Percentiles rank a stretch among this genome's conserved stretches.
Conservation (phyloP, 1,284 basidiomycete species). For the Sutorius eximius region DNA sequence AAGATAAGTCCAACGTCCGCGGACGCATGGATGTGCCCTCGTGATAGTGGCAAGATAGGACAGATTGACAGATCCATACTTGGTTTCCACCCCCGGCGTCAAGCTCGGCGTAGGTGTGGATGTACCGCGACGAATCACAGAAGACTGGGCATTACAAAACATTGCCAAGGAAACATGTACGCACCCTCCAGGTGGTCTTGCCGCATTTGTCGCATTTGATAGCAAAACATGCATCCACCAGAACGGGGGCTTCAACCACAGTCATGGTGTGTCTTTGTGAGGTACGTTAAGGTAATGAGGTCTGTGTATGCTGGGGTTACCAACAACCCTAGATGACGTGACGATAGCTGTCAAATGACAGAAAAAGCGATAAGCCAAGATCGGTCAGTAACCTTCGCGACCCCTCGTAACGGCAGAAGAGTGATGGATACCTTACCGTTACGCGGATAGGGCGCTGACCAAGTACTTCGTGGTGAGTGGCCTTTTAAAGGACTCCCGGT, state of each 20-base stretch:
- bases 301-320: constrained; percentile 12
- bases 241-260: constrained; percentile 30
- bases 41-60: constrained; percentile 6
- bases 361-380: constrained; percentile 1
- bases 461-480: not conserved
- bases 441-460: not conserved
- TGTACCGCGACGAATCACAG: constrained; percentile 15
- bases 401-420: constrained; percentile 10
- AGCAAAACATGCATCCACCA: constrained; percentile 54
- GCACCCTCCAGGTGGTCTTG: constrained; percentile 75
- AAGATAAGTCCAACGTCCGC: constrained; percentile 19
- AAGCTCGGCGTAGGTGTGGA: constrained; percentile 9
- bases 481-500: constrained; percentile 6
- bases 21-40: constrained; percentile 8
- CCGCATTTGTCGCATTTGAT: constrained; percentile 63
- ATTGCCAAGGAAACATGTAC: constrained; percentile 35
- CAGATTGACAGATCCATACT: constrained; percentile 13
- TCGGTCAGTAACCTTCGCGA: not conserved
- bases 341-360: constrained; percentile 14
- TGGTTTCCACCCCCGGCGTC: constrained; percentile 6
- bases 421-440: constrained; percentile 13
- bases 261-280: constrained; percentile 27
- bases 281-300: constrained; percentile 39
- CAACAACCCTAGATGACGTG: constrained; percentile 24
- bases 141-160: constrained; percentile 11